Conservation (phyloP, 192 early-diverging fungal species). For the Entomortierella chlamydospora region DNA sequence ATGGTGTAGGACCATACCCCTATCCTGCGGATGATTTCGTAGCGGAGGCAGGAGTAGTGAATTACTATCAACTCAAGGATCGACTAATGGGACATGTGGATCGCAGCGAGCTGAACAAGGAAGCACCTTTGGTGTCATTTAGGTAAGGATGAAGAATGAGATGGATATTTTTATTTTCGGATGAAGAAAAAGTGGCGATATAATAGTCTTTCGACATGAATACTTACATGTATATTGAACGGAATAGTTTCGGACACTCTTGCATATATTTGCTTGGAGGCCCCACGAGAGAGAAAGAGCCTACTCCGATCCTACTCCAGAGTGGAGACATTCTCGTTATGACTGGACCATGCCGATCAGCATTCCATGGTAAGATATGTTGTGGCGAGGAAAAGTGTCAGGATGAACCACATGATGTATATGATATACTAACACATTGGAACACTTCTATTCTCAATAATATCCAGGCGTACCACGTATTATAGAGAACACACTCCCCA, state of each 20-base stretch:
- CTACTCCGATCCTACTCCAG: conserved; percentile 78
- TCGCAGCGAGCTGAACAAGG: conserved; percentile 86
- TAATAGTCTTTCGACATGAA: not conserved
- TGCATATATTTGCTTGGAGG: conserved; percentile 90
- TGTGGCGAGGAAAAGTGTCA: not conserved
- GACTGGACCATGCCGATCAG: conserved; percentile 79
- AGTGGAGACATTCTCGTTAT: conserved; percentile 93
- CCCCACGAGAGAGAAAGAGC: conserved; percentile 71
- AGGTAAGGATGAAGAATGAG: conserved; percentile 63
- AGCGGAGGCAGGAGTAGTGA: conserved; percentile 93
- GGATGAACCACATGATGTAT: not conserved
- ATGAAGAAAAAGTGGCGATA: not conserved
- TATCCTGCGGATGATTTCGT: conserved; percentile 69
- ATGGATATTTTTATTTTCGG: conserved; percentile 25
- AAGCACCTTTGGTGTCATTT: conserved; percentile 84
- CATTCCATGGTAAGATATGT: conserved; percentile 78
- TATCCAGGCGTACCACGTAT: conserved; percentile 79
- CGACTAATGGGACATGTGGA: conserved; percentile 95
- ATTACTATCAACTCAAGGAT: conserved; percentile 89
- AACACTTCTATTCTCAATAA: not conserved
- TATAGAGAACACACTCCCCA: conserved; percentile 77
- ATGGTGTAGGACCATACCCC: conserved; percentile 62
- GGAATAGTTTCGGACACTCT: conserved; percentile 71
- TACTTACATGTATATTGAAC: not conserved
- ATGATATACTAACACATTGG: no score